phyloP scores from a whole-genome alignment of 129 eudicot genomes.

The Heracleum sosnowskyi region DNA sequence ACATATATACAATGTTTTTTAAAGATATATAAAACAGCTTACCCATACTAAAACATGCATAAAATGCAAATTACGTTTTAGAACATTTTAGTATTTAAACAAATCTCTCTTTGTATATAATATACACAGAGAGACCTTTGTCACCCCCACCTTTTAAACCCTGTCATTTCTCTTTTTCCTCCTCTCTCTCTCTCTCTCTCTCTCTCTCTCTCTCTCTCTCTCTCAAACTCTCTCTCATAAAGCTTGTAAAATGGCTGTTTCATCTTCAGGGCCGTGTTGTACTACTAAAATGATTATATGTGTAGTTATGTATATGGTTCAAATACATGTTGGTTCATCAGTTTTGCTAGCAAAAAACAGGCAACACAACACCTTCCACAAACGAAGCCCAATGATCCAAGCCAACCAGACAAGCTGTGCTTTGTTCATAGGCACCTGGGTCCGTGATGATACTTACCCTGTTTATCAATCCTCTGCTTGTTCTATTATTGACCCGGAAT shows the following conservation, averaged over 20 bases:
- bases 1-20: neutral
- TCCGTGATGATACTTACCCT: slow-evolving; percentile 61
- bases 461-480: slow-evolving; percentile 55
- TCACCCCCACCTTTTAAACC: slow-evolving; percentile 9
- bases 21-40: neutral
- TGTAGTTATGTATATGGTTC: slow-evolving; percentile 5
- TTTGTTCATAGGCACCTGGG: slow-evolving; percentile 74
- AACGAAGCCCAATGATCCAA: slow-evolving; percentile 27
- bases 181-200: slow-evolving; percentile 6
- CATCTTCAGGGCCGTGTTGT: slow-evolving; percentile 9
- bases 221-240: slow-evolving; percentile 4
- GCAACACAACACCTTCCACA: slow-evolving; percentile 25
- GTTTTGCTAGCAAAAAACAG: slow-evolving; percentile 33
- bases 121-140: neutral
- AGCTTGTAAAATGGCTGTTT: slow-evolving; percentile 40
- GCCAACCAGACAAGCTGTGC: slow-evolving; percentile 47
- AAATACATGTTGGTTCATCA: slow-evolving; percentile 28
- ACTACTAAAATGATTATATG: neutral
- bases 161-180: slow-evolving; percentile 7
- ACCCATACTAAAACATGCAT: neutral
- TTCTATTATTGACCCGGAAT: slow-evolving; percentile 65
- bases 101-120: neutral
- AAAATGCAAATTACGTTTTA: neutral
- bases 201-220: slow-evolving; percentile 1
- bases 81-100: neutral